phyloP scores from a whole-genome alignment of 176 grass and related monocot species.

The Eleusine indica region DNA sequence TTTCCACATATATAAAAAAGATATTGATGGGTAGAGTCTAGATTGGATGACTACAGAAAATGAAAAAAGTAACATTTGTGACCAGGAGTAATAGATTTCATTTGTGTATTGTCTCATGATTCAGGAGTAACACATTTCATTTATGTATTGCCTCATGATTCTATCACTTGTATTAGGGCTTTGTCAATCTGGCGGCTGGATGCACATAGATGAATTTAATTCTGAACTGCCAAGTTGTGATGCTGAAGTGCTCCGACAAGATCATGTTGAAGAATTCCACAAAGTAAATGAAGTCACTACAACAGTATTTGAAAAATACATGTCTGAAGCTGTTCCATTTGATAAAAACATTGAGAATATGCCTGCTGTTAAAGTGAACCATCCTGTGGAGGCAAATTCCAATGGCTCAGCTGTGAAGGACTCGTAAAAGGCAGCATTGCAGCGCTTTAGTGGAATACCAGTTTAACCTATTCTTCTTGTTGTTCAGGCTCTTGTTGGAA shows the following conservation, averaged over 20 bases:
- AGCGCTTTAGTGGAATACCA: no score
- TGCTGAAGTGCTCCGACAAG: not conserved
- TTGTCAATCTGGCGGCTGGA: not conserved
- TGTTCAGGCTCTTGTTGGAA: no score
- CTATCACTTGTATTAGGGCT: conserved; percentile 14
- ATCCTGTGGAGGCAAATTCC: not conserved
- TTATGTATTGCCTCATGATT: not conserved
- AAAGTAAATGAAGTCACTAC: not conserved
- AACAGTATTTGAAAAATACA: not conserved
- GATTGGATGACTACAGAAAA: not conserved
- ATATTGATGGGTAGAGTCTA: not conserved
- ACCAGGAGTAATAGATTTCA: not conserved
- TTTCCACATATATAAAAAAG: not conserved
- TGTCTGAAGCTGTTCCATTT: not conserved
- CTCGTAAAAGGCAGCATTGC: not conserved
- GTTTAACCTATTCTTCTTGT: no score
- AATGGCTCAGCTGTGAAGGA: conserved; percentile 5
- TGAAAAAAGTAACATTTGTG: not conserved
- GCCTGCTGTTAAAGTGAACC: not conserved
- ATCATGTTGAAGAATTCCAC: conserved; percentile 12
- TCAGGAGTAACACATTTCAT: not conserved
- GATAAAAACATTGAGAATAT: conserved; percentile 34
- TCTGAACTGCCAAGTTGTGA: not conserved
- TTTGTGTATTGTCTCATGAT: not conserved
- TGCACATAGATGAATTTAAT: not conserved